These are phyloP conservation scores for Dendrobium officinale DNA, from an alignment of 106 monocot genomes.

Conservation along the genomic window DNA sequence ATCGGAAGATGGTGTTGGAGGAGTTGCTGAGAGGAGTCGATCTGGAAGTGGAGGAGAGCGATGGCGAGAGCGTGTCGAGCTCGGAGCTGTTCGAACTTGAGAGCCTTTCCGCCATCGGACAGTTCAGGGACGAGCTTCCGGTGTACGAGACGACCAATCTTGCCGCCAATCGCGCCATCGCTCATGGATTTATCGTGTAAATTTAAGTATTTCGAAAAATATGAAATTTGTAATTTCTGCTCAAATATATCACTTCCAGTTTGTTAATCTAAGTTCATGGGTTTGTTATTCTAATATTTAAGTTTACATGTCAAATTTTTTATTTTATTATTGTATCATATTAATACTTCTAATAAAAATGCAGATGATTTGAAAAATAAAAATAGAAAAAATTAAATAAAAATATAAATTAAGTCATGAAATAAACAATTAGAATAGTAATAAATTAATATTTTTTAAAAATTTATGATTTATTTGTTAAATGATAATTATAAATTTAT, in stretches of 20 bases:
- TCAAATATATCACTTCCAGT: neutral
- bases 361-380: no score
- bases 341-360: no score
- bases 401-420: no score
- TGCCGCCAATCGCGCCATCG: neutral
- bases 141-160: slow-evolving; percentile 54
- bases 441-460: no score
- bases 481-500: no score
- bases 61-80: slow-evolving; percentile 45
- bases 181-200: neutral
- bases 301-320: no score
- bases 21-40: slow-evolving; percentile 4
- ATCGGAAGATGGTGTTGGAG: slow-evolving; percentile 18
- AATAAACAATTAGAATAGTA: no score
- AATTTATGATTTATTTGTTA: no score
- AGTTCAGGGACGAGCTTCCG: slow-evolving; percentile 44
- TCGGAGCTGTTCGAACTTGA: slow-evolving; percentile 85
- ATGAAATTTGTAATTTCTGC: neutral
- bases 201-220: neutral
- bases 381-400: no score
- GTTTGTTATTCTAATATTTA: no score
- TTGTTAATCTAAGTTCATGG: neutral
- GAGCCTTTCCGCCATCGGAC: slow-evolving; percentile 19
- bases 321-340: no score
- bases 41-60: slow-evolving; percentile 18